Base-by-base conservation (phyloP, 2,329 filamentous ascomycete genomes). In the Apiospora phragmitis region DNA sequence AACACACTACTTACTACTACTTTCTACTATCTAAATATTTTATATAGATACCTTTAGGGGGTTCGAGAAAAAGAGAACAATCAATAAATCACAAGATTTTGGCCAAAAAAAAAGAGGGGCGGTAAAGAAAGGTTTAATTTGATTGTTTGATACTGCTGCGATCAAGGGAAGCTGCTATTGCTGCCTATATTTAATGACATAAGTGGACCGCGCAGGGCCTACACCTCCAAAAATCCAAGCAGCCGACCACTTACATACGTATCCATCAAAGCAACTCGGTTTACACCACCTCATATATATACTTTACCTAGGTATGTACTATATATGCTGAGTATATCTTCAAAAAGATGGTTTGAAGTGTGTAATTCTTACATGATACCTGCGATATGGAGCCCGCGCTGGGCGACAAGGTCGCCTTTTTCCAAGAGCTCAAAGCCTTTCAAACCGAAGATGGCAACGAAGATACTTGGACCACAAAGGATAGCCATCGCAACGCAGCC, bases 401-500 rank as follows among this genome's bases (percentile, higher is more conserved):
- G 8, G 74, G 80, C 67, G 83, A 85, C 45, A 89, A 89, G 74
- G 65, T 77, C 29, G 83, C 80, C 0, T 86, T 85, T 72, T 89
- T 88, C 72, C 73, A 79, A n/a, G 77, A 77, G n/a, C 76, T 88
- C 0, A 77, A 81, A 18, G 75, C 77, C 1, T 76, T 81, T n/a
- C 71, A 42, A 14, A 65, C 72, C 43, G 68, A 73, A 42, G 74
- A 80, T 70, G 74, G 79, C 1, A 75, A 81, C 12, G 81, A 82
- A 8, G 74, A 78, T 24, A 70, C 75, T 18, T 75, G 79, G 3
- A 74, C 79, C 9, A 81, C 85, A 47, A 75, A 81, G 72, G 72
- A 79, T 9, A 77, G 80, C 51, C 79, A 85, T 24, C 77, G 78
- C 69, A 74, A 75, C 38, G 77, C 69, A 51, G 75, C 71, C 70